These are phyloP conservation scores for Thuidium tamariscinum DNA, from an alignment of 225 moss, liverwort and hornwort species.

Conservation along the genomic window DNA sequence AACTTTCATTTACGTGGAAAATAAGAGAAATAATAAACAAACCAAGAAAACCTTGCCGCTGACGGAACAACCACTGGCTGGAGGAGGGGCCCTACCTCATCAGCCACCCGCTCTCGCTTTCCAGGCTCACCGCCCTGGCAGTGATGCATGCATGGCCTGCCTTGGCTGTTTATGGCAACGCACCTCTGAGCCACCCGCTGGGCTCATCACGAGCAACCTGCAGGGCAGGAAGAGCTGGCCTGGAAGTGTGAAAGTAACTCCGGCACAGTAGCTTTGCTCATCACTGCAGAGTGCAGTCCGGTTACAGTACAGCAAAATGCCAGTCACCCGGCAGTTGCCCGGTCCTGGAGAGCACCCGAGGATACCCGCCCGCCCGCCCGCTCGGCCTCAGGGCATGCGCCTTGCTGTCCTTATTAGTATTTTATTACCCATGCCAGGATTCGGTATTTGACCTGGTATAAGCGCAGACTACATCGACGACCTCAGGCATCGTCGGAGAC, in stretches of 20 bases:
- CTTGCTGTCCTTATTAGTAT: neutral
- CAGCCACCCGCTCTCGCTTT: neutral
- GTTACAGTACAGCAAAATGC: neutral
- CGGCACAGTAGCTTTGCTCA: neutral
- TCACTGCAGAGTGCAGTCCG: neutral
- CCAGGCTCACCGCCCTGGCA: neutral
- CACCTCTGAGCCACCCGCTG: constrained; percentile 7
- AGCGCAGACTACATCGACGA: neutral
- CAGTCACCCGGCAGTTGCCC: neutral
- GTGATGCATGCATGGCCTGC: constrained; percentile 3
- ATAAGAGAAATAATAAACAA: too few species aligned
- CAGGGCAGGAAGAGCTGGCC: neutral
- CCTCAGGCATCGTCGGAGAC: neutral
- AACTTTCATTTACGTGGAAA: neutral
- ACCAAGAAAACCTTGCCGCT: neutral
- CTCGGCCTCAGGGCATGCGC: neutral
- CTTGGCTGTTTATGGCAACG: neutral
- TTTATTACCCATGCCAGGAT: neutral
- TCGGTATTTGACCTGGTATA: constrained; percentile 10
- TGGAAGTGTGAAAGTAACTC: neutral
- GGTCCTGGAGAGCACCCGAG: constrained; percentile 6
- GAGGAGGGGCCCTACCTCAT: neutral
- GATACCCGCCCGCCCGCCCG: neutral
- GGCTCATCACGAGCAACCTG: constrained; percentile 2
- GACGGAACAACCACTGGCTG: neutral